Base-by-base conservation (phyloP, 305 asterid species). In the Fraxinus baroniana region DNA sequence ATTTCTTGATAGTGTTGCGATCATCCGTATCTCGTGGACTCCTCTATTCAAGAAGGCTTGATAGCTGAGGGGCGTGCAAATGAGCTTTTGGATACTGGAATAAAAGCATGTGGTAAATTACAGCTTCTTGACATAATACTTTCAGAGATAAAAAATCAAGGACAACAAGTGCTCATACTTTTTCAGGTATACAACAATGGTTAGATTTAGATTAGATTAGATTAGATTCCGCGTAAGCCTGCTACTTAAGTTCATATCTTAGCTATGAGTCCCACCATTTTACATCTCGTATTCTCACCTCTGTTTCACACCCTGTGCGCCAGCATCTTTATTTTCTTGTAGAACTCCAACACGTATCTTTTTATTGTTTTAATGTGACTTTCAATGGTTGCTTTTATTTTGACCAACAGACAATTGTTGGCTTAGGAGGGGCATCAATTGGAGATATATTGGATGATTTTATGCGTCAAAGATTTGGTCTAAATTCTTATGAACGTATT, bases 81-180 rank as follows among this genome's bases (percentile, higher is more conserved):
- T 24, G 93, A 89, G 81, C 62, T 86, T 64, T 84, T 91, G 90
- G 93, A 93, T 74, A 79, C 88, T 83, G 99, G 92, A 39, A 90
- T 93, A 83, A 89, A 89, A 89, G 94, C 94, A 77, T 90, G 98
- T 88, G 99, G 98, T 68, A 97, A 97, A 89, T 78, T 97, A 74
- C 92, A 89, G 78, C 89, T 92, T 85, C 96, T 97, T 80, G 92
- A 95, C 82, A 77, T 66, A 86, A 94, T 95, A 87, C 98, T 97
- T 8, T 37, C 88, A 8, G 97, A 92, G 89, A 85, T 91, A 74
- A 88, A 87, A 86, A 55, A 78, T 78, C 94, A 74, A 74, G 92
- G 92, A 70, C 88, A 90, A 82, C 89, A 85, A 86, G 97, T 91
- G 49, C 87, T 97, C 71, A 72, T 97, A 85, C 92, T 94, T 86